These are phyloP conservation scores for Ophioceras dolichostomum DNA, from an alignment of 2,329 filamentous ascomycete genomes.

Conservation along the genomic window DNA sequence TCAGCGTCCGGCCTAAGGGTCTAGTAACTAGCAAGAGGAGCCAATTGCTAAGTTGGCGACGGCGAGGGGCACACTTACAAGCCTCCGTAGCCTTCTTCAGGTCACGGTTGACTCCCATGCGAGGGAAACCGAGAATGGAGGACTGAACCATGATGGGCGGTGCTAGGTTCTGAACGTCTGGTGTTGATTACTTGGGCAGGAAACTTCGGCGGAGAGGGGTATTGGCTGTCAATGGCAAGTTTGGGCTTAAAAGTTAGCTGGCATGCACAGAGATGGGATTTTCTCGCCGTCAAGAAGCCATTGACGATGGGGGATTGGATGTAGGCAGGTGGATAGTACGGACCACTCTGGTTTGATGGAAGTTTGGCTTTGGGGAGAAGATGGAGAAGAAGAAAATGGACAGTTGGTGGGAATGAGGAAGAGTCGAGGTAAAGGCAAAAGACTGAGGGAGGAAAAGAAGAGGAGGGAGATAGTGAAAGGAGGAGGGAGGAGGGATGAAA, in stretches of 20 bases:
- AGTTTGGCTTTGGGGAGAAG: too few species aligned
- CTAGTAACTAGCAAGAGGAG: slow-evolving; percentile 3
- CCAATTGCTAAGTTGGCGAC: too few species aligned
- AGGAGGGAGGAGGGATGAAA: not conserved
- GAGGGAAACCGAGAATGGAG: slow-evolving; percentile 93
- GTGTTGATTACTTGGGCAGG: too few species aligned
- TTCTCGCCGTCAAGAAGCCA: not conserved
- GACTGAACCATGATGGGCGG: slow-evolving; percentile 50
- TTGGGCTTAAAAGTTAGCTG: too few species aligned
- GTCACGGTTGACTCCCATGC: slow-evolving; percentile 97
- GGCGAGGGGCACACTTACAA: slow-evolving; percentile 46
- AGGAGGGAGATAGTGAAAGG: slow-evolving; percentile 3
- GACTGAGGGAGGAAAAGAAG: slow-evolving; percentile 5
- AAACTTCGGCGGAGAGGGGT: too few species aligned
- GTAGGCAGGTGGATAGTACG: too few species aligned
- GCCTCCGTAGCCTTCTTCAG: slow-evolving; percentile 99
- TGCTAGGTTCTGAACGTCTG: too few species aligned
- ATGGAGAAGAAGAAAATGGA: not conserved
- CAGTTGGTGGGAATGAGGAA: slow-evolving; percentile 1
- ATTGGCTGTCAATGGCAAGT: too few species aligned
- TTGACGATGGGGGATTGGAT: not conserved
- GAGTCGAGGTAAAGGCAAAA: slow-evolving; percentile 1
- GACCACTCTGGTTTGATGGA: too few species aligned
- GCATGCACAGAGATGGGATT: not conserved
- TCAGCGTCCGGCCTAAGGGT: too few species aligned